Percentiles rank a stretch among this genome's conserved stretches.
Evolutionary conservation across 2,329 filamentous ascomycete species (phyloP).

Genomic region (Trichoderma sp.): DNA sequence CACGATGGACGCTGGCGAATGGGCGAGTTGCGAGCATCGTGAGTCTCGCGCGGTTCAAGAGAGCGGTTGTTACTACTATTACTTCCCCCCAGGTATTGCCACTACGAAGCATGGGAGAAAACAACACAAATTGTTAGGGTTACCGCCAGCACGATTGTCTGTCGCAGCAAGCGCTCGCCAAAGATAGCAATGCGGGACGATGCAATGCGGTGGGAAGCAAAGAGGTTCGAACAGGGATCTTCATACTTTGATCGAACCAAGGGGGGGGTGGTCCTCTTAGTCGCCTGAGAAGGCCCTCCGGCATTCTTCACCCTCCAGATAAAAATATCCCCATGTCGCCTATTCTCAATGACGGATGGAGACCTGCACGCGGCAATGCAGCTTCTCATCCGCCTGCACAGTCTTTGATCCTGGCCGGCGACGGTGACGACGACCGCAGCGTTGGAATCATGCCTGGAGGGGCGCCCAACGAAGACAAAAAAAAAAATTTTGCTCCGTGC

Average conservation of each 20-base stretch:
- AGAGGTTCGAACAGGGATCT: conserved; percentile 24
- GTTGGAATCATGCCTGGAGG: background rate
- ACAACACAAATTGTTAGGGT: background rate
- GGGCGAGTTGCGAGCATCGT: background rate
- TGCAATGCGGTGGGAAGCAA: conserved; percentile 4
- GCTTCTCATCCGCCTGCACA: background rate
- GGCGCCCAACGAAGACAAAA: background rate
- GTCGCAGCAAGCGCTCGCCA: conserved; percentile 24
- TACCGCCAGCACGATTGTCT: background rate
- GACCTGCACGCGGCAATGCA: background rate
- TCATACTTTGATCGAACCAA: background rate
- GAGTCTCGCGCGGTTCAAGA: background rate
- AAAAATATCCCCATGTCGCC: background rate
- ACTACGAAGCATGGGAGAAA: background rate
- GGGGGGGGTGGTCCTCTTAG: background rate
- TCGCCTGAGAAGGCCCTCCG: background rate
- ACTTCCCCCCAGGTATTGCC: background rate
- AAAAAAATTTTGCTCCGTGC: background rate
- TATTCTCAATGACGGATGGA: conserved; percentile 6
- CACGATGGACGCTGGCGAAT: conserved; percentile 19
- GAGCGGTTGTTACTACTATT: background rate
- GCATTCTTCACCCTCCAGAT: background rate
- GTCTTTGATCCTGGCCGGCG: background rate
- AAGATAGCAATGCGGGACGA: background rate
- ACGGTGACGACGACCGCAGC: background rate